Conservation (phyloP, 2,329 filamentous ascomycete genomes). For the Diaporthe helianthi region DNA sequence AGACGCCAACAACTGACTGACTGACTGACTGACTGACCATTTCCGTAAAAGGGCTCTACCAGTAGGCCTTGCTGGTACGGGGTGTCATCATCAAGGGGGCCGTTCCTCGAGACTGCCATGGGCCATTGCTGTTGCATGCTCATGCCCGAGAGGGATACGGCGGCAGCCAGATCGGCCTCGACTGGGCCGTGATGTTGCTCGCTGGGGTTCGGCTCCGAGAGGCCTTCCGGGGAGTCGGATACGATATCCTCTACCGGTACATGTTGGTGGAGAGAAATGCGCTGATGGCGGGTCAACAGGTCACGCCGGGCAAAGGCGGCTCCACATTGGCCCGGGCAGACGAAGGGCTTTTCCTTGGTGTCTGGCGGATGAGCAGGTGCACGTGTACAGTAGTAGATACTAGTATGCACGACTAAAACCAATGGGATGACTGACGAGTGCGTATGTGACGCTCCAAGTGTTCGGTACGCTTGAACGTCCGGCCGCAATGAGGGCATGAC, state of each 20-base stretch:
- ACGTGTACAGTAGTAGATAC: not conserved
- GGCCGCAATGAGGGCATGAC: slow-evolving; percentile 50
- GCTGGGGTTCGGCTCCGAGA: slow-evolving; percentile 39
- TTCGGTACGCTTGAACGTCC: slow-evolving; percentile 54
- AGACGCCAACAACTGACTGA: not conserved
- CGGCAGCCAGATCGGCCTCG: slow-evolving; percentile 40
- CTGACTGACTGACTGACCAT: no score
- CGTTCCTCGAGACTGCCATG: slow-evolving; percentile 2
- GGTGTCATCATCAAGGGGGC: not conserved
- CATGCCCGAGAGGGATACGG: slow-evolving; percentile 45
- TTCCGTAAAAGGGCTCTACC: slow-evolving; percentile 3
- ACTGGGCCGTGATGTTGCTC: slow-evolving; percentile 40
- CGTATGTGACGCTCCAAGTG: slow-evolving; percentile 55
- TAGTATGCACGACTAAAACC: not conserved
- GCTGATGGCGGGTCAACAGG: slow-evolving; percentile 52
- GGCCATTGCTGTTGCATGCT: slow-evolving; percentile 36
- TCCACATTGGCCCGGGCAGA: slow-evolving; percentile 48
- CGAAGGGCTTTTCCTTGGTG: slow-evolving; percentile 56
- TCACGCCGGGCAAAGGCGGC: slow-evolving; percentile 54
- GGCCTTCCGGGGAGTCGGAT: slow-evolving; percentile 28
- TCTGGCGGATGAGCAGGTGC: slow-evolving; percentile 41
- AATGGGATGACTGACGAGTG: slow-evolving; percentile 48
- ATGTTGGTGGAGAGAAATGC: slow-evolving; percentile 46
- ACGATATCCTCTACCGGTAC: no score
- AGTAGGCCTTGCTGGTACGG: slow-evolving; percentile 3